Conservation (phyloP, 2,329 filamentous ascomycete species). For the Fusarium mexicanum region DNA sequence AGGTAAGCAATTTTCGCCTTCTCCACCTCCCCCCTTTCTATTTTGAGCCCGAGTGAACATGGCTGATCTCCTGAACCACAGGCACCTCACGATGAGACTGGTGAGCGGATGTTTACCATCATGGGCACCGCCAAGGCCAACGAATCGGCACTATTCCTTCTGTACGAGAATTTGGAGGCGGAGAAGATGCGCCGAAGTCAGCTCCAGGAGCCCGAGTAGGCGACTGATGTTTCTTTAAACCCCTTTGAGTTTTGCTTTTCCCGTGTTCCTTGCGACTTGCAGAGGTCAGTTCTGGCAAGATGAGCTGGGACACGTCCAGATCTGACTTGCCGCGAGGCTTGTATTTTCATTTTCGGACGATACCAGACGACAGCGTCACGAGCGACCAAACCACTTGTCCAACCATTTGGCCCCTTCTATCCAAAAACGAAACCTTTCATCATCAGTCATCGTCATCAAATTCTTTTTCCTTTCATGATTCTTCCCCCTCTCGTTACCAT, state of each 20-base stretch:
- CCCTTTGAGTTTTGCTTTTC: slow-evolving; percentile 43
- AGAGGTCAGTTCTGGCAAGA: slow-evolving; percentile 61
- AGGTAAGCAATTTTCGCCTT: slow-evolving; percentile 60
- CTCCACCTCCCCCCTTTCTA: neutral
- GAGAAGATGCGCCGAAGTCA: slow-evolving; percentile 99
- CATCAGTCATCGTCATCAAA: slow-evolving; percentile 35
- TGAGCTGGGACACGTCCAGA: slow-evolving; percentile 62
- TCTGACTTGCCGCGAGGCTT: slow-evolving; percentile 72
- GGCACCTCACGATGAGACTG: slow-evolving; percentile 94
- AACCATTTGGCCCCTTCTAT: slow-evolving; percentile 1
- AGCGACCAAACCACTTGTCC: slow-evolving; percentile 41
- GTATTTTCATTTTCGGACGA: slow-evolving; percentile 56
- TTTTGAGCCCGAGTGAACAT: neutral
- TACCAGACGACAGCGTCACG: slow-evolving; percentile 57
- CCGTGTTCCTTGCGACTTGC: slow-evolving; percentile 43
- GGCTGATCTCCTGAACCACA: slow-evolving; percentile 43
- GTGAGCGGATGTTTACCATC: slow-evolving; percentile 99
- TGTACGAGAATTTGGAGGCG: slow-evolving; percentile 98
- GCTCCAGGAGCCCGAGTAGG: slow-evolving; percentile 65
- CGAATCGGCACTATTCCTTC: slow-evolving; percentile 92
- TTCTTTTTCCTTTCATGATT: slow-evolving; percentile 39
- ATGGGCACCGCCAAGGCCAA: slow-evolving; percentile 95
- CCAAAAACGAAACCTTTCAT: slow-evolving; percentile 35
- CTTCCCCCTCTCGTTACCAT: slow-evolving; percentile 38
- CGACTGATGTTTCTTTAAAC: neutral